phyloP scores from a whole-genome alignment of 768 basidiomycete genomes.

The Podaxis sp. region DNA sequence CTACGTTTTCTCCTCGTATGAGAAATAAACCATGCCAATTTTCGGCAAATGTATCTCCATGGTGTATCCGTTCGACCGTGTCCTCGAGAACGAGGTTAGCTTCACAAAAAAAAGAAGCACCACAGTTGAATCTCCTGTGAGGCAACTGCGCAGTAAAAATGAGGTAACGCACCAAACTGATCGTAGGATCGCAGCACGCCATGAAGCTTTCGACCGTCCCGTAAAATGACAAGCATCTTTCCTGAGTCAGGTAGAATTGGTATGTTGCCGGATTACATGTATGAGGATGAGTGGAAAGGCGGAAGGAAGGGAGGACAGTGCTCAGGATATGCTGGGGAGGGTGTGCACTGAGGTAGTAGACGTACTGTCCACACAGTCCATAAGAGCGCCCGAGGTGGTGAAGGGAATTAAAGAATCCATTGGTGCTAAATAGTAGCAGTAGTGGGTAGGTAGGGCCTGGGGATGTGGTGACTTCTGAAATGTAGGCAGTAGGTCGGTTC shows the following conservation, averaged over 20 bases:
- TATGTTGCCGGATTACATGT: slow-evolving; percentile 3
- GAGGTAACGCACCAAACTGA: slow-evolving; percentile 80
- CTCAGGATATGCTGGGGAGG: slow-evolving; percentile 50
- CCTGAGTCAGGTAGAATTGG: slow-evolving; percentile 50
- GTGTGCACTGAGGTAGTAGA: slow-evolving; percentile 58
- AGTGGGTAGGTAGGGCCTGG: background rate
- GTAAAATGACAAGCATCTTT: slow-evolving; percentile 96
- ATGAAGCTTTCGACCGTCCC: slow-evolving; percentile 95
- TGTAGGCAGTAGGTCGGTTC: background rate
- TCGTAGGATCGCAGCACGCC: slow-evolving; percentile 97
- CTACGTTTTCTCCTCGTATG: slow-evolving; percentile 98
- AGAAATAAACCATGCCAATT: slow-evolving; percentile 87
- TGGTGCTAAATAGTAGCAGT: slow-evolving; percentile 22
- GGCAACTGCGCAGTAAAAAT: slow-evolving; percentile 3
- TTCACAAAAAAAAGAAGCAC: slow-evolving; percentile 29
- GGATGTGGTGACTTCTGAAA: background rate
- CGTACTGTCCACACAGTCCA: slow-evolving; percentile 99
- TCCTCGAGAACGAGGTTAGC: slow-evolving; percentile 98
- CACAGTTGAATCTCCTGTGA: slow-evolving; percentile 1
- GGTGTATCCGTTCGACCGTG: slow-evolving; percentile 93
- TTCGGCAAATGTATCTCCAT: slow-evolving; percentile 86
- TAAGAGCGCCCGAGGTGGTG: slow-evolving; percentile 97
- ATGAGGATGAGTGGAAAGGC: slow-evolving; percentile 17
- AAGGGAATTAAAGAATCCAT: slow-evolving; percentile 99
- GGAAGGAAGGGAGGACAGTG: slow-evolving; percentile 31